phyloP scores from a whole-genome alignment of 1,139 yeast genomes.

The Williopsis jadinii region DNA sequence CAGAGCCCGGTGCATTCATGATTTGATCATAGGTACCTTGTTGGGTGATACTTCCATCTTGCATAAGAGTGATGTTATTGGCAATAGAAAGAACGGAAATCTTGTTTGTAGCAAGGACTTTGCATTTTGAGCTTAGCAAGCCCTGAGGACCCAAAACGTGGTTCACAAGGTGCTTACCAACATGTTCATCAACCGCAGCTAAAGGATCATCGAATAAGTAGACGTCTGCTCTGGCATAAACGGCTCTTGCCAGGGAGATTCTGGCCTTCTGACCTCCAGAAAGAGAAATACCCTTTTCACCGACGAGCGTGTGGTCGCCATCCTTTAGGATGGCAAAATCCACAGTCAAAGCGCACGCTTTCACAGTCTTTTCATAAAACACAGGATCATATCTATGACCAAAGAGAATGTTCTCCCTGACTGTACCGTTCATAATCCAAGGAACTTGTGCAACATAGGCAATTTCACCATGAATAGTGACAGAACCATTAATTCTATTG shows the following conservation, averaged over 20 bases:
- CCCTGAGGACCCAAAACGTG: constrained; percentile 81
- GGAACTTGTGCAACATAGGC: constrained; percentile 94
- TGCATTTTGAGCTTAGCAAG: constrained; percentile 66
- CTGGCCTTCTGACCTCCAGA: constrained; percentile 98
- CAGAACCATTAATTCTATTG: constrained; percentile 71
- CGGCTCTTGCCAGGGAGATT: constrained; percentile 88
- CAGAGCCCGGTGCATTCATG: constrained; percentile 42
- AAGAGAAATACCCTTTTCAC: constrained; percentile 93
- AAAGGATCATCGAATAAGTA: constrained; percentile 88
- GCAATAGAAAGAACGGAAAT: constrained; percentile 81
- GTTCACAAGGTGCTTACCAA: constrained; percentile 75
- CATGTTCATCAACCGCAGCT: constrained; percentile 94
- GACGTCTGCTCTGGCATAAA: constrained; percentile 89
- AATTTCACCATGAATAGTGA: constrained; percentile 65
- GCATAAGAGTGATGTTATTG: constrained; percentile 61
- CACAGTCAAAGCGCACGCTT: constrained; percentile 82
- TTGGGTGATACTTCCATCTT: constrained; percentile 73
- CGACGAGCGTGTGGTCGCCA: constrained; percentile 89
- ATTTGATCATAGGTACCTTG: constrained; percentile 65
- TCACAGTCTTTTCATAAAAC: constrained; percentile 70
- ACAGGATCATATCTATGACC: constrained; percentile 80
- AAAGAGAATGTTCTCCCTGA: constrained; percentile 82
- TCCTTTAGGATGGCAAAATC: constrained; percentile 77
- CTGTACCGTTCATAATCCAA: constrained; percentile 94
- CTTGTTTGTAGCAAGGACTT: constrained; percentile 81